Evolutionary conservation across 2,329 filamentous ascomycete genomes (phyloP), one percentile per base, ranked within the genome.

Genomic region (Fusarium duplospermum): DNA sequence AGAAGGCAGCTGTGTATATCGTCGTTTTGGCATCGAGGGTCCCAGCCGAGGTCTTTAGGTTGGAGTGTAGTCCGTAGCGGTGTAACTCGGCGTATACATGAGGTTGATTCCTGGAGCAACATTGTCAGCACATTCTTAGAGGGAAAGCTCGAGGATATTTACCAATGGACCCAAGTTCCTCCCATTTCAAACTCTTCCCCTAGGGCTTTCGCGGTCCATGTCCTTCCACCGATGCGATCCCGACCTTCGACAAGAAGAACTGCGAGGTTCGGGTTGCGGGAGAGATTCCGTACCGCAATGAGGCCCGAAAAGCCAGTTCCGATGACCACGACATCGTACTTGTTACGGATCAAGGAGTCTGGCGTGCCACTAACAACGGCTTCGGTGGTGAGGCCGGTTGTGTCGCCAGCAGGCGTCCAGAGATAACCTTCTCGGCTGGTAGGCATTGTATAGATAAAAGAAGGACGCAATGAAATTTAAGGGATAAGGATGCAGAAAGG

Each of bases 151-250:
- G 24, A 24, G 24, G 24, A 24, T 18, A 2, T 2, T 29, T 56
- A 69, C 69, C 69, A 72, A 52, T 84, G 82, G 1, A 85, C 78
- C 82, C 83, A 85, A 0, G 83, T 84, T 0, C 84, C 83, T 11
- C 84, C 83, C 81, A 85, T 84, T 60, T 85, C 84, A 42, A 82
- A 79, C 0, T 81, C 78, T 16, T 79, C 79, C 0, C 82, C 81
- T 1, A 81, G 22, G n/a, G 75, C 74, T 9, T 78, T 73, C 0
- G 82, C 80, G 0, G 81, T 83, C 83, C 82, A 85, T 47, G 83
- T 84, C 6, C 83, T 80, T 2, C 83, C 83, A 5, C 83, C 83
- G n/a, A 85, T 83, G 4, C 83, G 82, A 64, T 85, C 83, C 0
- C 83, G 80, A 4, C 79, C 84, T 66, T 85, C 83, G 0, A 85